These are phyloP conservation scores for Populus deltoides DNA, from an alignment of 345 rosid species.

Conservation along the genomic window DNA sequence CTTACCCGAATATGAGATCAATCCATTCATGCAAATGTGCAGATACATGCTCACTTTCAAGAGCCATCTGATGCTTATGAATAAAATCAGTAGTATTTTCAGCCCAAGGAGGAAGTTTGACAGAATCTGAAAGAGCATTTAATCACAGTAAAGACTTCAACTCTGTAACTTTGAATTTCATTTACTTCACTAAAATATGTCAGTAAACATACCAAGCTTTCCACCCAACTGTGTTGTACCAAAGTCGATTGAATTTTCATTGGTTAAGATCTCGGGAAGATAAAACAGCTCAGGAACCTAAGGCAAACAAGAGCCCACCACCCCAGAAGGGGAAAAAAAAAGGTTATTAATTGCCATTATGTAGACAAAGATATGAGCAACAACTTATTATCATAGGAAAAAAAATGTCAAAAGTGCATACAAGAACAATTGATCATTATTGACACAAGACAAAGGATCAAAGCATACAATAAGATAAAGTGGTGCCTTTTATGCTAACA, in stretches of 20 bases:
- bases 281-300: constrained; percentile 98
- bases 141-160: background rate
- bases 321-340: background rate
- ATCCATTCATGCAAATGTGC: constrained; percentile 98
- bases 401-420: background rate
- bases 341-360: constrained; percentile 6
- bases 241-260: constrained; percentile 81
- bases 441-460: constrained; percentile 1
- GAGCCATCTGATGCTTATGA: constrained; percentile 88
- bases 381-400: background rate
- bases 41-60: constrained; percentile 96
- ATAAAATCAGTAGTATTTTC: constrained; percentile 87
- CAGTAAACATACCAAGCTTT: constrained; percentile 68
- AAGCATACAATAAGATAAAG: background rate
- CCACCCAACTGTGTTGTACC: constrained; percentile 92
- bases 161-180: background rate
- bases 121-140: constrained; percentile 61
- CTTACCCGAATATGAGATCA: constrained; percentile 94
- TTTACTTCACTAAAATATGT: background rate
- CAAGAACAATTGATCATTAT: background rate
- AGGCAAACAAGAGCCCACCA: constrained; percentile 5
- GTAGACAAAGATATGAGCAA: constrained; percentile 8
- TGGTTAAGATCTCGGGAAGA: constrained; percentile 90
- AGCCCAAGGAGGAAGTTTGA: constrained; percentile 96
- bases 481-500: constrained; percentile 7